Evolutionary conservation across 2,329 filamentous ascomycete genomes (phyloP).

Genomic region (Trichoderma sp.): DNA sequence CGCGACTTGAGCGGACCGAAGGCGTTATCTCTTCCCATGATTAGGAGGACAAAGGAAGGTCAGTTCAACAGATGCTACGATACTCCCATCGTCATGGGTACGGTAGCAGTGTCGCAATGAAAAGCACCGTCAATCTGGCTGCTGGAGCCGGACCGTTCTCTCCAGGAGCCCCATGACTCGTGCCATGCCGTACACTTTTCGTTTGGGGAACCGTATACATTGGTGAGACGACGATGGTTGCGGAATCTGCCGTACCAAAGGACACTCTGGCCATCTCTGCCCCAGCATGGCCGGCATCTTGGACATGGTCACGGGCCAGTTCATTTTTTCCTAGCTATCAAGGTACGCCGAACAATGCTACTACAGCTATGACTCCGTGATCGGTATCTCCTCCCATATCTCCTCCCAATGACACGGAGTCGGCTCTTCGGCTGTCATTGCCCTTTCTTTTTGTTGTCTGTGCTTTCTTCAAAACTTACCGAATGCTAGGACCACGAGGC

Average conservation of each 20-base stretch:
- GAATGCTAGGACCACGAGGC: constrained; percentile 17
- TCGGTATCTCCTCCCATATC: neutral
- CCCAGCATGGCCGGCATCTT: neutral
- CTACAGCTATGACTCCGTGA: neutral
- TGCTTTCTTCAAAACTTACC: constrained; percentile 8
- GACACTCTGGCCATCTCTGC: neutral
- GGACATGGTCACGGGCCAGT: neutral
- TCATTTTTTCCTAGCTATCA: neutral
- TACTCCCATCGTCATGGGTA: neutral
- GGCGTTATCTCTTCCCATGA: neutral
- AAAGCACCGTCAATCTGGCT: neutral
- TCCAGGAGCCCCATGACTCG: neutral
- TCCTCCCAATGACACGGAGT: neutral
- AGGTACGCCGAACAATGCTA: neutral
- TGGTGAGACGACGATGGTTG: neutral
- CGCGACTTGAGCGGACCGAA: neutral
- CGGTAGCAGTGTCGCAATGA: neutral
- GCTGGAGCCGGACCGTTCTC: neutral
- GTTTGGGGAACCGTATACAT: neutral
- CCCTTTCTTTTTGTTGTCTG: neutral
- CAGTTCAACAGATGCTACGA: neutral
- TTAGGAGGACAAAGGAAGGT: neutral
- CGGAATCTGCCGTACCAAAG: neutral
- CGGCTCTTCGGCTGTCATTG: neutral
- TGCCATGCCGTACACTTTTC: neutral